Base-by-base conservation (phyloP, 2,329 filamentous ascomycete species). In the Lizonia empirigonia region DNA sequence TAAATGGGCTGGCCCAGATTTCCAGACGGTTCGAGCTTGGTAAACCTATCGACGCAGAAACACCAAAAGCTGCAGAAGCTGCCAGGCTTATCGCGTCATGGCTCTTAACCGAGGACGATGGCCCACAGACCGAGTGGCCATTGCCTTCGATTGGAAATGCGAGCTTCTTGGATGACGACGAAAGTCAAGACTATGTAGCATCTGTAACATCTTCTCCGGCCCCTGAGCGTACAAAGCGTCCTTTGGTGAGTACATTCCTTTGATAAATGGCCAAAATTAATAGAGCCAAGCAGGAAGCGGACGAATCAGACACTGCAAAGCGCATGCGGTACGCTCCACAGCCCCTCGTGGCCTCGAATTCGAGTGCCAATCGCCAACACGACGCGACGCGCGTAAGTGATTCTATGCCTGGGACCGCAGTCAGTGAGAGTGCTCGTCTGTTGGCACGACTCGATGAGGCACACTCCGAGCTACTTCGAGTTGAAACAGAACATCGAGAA, bases 321-420 rank as follows among this genome's bases (percentile, higher is more conserved):
- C 64, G 68, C 2, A 65, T 70, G 62, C 69, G 70, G 10, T 65
- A 66, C 26, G 71, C 69, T 1, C 65, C 69, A 10, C 68, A 71
- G 29, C 64, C 63, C 23, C 55, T 55, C 19, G 26, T 37, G 27
- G 9, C 44, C 2, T 18, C 50, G 12, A 36, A 27, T 22, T 53
- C 44, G n/a, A 59, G 19, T 23, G 9, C 22, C 0, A 45, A 56
- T 8, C 54, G 59, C 3, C 50, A 55, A 8, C 46, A 55, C 26
- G 72, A 76, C 6, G 55, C 72, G 18, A 76, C 74, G 1, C 74
- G 71, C 20, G 62, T 77, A 38, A 78, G 74, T 48, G 75, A 78
- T 53, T 78, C 76, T 0, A 64, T 76, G 46, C 68, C 67, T 7
- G 64, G 67, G 9, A 67, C 66, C 5, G 59, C 61, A 18, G 48